phyloP scores from a whole-genome alignment of 2,329 filamentous ascomycete species.

The Falciphora oryzae region DNA sequence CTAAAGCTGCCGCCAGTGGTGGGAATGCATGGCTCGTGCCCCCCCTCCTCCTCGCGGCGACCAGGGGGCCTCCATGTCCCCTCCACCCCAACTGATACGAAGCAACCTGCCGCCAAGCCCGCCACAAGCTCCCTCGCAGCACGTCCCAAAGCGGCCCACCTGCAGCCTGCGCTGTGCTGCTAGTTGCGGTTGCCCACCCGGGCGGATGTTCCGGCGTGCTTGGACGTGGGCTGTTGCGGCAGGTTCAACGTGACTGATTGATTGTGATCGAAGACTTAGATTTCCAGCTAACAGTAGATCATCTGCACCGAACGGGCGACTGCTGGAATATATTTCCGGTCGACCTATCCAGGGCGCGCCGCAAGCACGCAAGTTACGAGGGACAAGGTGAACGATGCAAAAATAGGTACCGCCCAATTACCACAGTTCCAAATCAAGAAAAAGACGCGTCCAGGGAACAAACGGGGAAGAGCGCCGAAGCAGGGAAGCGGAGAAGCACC shows the following conservation, averaged over 20 bases:
- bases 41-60: background rate
- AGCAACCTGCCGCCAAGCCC: background rate
- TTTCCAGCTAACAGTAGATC: too few species aligned
- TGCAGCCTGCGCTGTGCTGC: background rate
- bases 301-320: too few species aligned
- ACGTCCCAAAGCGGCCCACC: background rate
- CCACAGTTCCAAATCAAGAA: background rate
- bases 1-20: too few species aligned
- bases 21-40: background rate
- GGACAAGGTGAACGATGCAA: too few species aligned
- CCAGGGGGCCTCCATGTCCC: background rate
- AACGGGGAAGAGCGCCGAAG: background rate
- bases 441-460: background rate
- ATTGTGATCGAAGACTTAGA: background rate
- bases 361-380: background rate
- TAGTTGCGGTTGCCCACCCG: background rate
- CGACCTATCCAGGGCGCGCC: background rate
- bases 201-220: background rate
- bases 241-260: background rate
- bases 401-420: too few species aligned
- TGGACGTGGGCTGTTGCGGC: too few species aligned
- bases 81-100: constrained; percentile 1
- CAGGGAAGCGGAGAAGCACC: background rate
- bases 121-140: background rate
- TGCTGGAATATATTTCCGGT: background rate